Conservation (phyloP, 2,329 filamentous ascomycete species). For the Colletotrichum sp. region DNA sequence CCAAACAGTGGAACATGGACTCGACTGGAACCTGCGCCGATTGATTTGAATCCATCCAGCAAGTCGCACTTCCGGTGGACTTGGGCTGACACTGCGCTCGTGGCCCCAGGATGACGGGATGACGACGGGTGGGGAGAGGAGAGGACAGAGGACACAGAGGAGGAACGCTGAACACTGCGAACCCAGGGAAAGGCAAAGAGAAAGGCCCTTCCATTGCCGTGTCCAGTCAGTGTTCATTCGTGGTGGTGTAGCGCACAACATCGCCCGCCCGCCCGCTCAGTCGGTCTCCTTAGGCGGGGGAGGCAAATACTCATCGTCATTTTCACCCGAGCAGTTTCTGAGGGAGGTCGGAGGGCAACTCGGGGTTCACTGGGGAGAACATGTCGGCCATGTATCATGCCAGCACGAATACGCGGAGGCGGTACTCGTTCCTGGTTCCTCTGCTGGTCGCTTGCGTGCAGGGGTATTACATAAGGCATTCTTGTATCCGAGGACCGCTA, state of each 20-base stretch:
- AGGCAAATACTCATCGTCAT: not conserved
- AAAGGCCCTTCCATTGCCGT: not conserved
- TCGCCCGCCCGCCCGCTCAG: not conserved
- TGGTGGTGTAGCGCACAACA: not conserved
- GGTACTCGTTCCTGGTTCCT: not conserved
- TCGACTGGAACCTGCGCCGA: not conserved
- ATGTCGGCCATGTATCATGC: not conserved
- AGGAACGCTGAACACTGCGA: not conserved
- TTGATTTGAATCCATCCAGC: not conserved
- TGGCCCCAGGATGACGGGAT: not conserved
- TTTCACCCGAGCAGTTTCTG: not conserved
- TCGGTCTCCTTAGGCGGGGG: not conserved
- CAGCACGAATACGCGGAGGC: not conserved
- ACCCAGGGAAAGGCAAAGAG: not conserved
- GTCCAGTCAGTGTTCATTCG: not conserved
- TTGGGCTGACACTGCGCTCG: not conserved
- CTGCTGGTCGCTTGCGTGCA: not conserved
- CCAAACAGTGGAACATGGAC: not conserved
- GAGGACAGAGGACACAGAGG: not conserved
- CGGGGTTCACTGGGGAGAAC: not conserved
- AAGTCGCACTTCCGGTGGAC: not conserved
- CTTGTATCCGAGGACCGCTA: not conserved
- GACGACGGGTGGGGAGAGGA: not conserved
- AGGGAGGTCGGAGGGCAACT: not conserved
- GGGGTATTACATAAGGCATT: not conserved